Base-by-base conservation (phyloP, 371 early-diverging fungal genomes). In the Mortierella sp. region DNA sequence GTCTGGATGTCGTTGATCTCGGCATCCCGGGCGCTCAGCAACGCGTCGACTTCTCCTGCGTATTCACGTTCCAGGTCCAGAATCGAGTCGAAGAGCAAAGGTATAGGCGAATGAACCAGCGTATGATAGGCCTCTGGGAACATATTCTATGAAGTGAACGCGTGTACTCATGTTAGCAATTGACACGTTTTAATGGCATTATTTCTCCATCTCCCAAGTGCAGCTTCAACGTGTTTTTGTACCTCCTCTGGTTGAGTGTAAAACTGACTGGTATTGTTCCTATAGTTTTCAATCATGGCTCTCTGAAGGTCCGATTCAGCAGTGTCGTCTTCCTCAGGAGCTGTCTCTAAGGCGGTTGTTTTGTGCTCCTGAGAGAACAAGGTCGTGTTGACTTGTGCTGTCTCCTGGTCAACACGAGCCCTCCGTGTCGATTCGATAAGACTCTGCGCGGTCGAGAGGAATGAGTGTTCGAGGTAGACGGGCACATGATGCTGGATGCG, bases 51-150 rank as follows among this genome's bases (percentile, higher is more conserved):
- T 43, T 91, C 90, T 53, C 89, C 75, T 1, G 94, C 90, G 87
- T 94, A 94, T 53, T 86, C 90, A 55, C 92, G 91, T 72, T 94
- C 95, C n/a, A 95, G 86, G 40, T 93, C 89, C 71, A 95, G 82
- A 34, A 95, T 81, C 10, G 93, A 91, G 81, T 95, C 94, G 82
- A 94, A 95, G 4, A 95, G 88, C 40, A 89, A 73, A 14, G 93
- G 83, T 64, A 91, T 84, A 31, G 92, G 91, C 24, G 94, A 93
- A 74, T 93, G 92, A 24, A 94, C 91, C 26, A 95, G 82, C 4
- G 94, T 92, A 69, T 94, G 91, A 83, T 93, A 94, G 4, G 95
- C 95, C 79, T 93, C 91, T 51, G 94, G 92, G 82, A 95, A 95
- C 55, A 90, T 87, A 74, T 93, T 92, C 93, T 93, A 74, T 69